Evolutionary conservation across 768 basidiomycete genomes (phyloP), one percentile per base, ranked within the genome.

Genomic region (Russula lepida): DNA sequence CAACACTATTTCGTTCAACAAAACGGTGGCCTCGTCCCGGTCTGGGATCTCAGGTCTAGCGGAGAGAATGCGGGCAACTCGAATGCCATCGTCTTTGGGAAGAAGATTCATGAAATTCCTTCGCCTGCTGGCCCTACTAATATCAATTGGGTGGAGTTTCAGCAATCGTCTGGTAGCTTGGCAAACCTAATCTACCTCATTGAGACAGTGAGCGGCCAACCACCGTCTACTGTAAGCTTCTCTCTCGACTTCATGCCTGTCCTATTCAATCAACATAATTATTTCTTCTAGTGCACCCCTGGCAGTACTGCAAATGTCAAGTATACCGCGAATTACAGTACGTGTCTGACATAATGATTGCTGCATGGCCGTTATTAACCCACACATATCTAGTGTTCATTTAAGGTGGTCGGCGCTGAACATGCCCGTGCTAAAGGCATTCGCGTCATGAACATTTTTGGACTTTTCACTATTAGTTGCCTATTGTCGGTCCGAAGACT

Each of bases 31-130:
- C 33, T 53, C 23, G 27, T 23, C 54, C 54, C 59, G 2, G 37
- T 52, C 9, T 66, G 61, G 37, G 60, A 66, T 48, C 64, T 66
- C 39, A 66, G 56, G 6, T 58, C 62, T 25, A 28, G n/a, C 27
- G 44, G 44, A 21, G 2, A 2, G 44, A 11, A 43, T 55, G 15
- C 6, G 44, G 44, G 47, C 52, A 59, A 64, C 37, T 4, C 25
- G 28, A 35, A 62, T 23, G 54, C 56, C 6, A 62, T 58, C 50
- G 39, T 66, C 11, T 7, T 59, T 25, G 63, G 49, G 7, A 19
- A 25, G 9, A 66, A 65, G 23, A 13, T 21, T 8, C 57, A 30
- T 11, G 46, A 50, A 46, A 8, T 60, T 6, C 49, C 41, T 13
- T 50, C 65, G 6, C 64, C 65, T 11, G 28, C 39, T 6, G 15